Conservation (phyloP, 1,284 basidiomycete species). For the Apiotrichum porosum region DNA sequence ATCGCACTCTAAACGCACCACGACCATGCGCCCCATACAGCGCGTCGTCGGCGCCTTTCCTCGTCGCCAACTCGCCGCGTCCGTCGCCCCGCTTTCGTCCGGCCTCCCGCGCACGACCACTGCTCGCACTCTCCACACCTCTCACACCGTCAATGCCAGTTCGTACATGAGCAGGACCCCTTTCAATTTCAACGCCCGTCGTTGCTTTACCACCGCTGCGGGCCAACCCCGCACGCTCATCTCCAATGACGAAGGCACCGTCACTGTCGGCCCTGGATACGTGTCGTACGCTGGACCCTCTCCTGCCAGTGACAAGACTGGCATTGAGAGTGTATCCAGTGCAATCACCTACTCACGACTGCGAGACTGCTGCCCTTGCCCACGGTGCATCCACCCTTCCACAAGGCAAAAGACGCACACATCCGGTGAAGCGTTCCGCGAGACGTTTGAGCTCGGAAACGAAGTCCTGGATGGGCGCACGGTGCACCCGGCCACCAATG, state of each 20-base stretch:
- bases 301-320: slow-evolving; percentile 2
- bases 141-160: no score
- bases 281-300: slow-evolving; percentile 9
- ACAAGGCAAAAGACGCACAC: slow-evolving; percentile 72
- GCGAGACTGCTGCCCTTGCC: slow-evolving; percentile 58
- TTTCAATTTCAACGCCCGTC: not conserved
- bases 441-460: slow-evolving; percentile 47
- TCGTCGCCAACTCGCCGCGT: not conserved
- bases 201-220: not conserved
- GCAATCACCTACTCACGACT: slow-evolving; percentile 50
- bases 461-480: slow-evolving; percentile 48
- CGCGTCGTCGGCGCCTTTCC: not conserved
- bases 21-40: not conserved
- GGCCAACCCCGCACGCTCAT: not conserved
- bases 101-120: not conserved
- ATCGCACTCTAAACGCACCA: no score
- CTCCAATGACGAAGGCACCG: not conserved
- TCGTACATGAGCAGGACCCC: no score
- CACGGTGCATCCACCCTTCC: slow-evolving; percentile 63
- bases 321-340: not conserved
- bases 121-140: not conserved
- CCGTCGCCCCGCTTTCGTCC: no score
- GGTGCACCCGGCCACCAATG: not conserved
- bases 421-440: slow-evolving; percentile 22
- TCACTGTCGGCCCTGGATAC: slow-evolving; percentile 11